Percentiles rank a stretch among this genome's conserved stretches.
phyloP scores from a whole-genome alignment of 192 early-diverging fungal species.

The Linnemannia exigua region DNA sequence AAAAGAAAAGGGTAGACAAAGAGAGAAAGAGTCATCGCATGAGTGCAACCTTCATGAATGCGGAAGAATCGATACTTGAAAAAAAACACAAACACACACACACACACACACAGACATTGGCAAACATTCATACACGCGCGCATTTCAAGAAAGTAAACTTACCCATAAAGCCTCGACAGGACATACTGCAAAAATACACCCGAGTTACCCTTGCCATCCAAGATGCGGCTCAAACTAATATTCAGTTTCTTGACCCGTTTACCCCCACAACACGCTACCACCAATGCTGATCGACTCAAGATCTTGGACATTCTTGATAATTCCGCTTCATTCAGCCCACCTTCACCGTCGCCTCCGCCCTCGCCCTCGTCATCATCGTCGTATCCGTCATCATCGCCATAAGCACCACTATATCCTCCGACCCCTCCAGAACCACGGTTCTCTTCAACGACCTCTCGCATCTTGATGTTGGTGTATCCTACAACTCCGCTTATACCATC shows the following conservation, averaged over 20 bases:
- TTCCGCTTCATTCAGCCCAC: slow-evolving; percentile 17
- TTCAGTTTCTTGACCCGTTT: slow-evolving; percentile 26
- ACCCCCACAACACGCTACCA: slow-evolving; percentile 23
- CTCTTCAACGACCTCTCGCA: slow-evolving; percentile 38
- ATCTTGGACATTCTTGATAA: slow-evolving; percentile 32
- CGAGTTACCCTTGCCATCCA: slow-evolving; percentile 91
- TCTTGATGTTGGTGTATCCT: slow-evolving; percentile 20
- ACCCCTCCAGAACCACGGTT: slow-evolving; percentile 20
- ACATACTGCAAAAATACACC: slow-evolving; percentile 97
- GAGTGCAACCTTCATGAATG: too few species aligned
- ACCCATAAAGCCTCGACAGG: slow-evolving; percentile 90
- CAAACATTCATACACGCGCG: too few species aligned
- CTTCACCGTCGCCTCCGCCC: background rate
- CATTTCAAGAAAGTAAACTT: slow-evolving; percentile 10
- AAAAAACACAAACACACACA: background rate
- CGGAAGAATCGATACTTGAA: slow-evolving; percentile 22
- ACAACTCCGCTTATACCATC: slow-evolving; percentile 3
- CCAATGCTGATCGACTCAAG: slow-evolving; percentile 35
- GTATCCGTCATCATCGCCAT: slow-evolving; percentile 12
- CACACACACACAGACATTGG: too few species aligned
- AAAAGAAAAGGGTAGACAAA: background rate
- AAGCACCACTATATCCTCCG: background rate
- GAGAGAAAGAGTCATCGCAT: too few species aligned
- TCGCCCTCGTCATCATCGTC: slow-evolving; percentile 11
- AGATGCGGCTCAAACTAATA: slow-evolving; percentile 25